Evolutionary conservation across 495 filamentous ascomycete genomes (phyloP).

Genomic region (Trichoderma parareesei): DNA sequence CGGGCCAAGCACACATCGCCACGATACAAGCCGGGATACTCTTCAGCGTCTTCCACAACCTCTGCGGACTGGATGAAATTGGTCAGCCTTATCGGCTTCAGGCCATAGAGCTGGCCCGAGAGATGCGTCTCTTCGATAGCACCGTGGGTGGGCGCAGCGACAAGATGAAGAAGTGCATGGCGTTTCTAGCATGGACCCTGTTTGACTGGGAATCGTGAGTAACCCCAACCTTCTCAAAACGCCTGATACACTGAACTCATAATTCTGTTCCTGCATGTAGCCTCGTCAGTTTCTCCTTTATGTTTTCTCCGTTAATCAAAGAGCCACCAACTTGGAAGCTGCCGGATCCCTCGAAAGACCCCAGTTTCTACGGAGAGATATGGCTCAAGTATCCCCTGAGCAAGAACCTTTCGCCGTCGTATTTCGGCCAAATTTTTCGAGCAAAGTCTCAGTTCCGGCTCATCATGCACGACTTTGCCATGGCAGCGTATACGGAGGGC

Average conservation of each 20-base stretch:
- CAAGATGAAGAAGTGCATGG: conserved; percentile 14
- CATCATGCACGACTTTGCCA: not conserved
- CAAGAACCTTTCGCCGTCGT: not conserved
- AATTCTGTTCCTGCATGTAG: not conserved
- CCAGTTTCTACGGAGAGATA: not conserved
- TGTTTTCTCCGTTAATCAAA: not conserved
- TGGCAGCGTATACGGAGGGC: not conserved
- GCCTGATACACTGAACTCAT: too few relatives aligned
- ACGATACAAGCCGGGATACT: not conserved
- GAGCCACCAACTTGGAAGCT: not conserved
- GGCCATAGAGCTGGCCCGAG: not conserved
- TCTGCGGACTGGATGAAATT: conserved; percentile 20
- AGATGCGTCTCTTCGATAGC: not conserved
- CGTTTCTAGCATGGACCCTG: conserved; percentile 21
- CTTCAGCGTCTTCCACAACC: conserved; percentile 11
- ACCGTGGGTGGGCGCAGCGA: not conserved
- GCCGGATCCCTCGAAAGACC: not conserved
- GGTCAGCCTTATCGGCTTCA: conserved; percentile 7
- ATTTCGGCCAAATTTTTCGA: not conserved
- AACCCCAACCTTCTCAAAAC: not conserved
- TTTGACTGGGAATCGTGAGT: conserved; percentile 23
- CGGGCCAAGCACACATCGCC: not conserved
- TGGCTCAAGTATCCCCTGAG: not conserved
- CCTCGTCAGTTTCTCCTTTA: not conserved
- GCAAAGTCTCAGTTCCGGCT: not conserved